Base-by-base conservation (phyloP, 2,329 filamentous ascomycete genomes). In the Lecanicillium sp. region DNA sequence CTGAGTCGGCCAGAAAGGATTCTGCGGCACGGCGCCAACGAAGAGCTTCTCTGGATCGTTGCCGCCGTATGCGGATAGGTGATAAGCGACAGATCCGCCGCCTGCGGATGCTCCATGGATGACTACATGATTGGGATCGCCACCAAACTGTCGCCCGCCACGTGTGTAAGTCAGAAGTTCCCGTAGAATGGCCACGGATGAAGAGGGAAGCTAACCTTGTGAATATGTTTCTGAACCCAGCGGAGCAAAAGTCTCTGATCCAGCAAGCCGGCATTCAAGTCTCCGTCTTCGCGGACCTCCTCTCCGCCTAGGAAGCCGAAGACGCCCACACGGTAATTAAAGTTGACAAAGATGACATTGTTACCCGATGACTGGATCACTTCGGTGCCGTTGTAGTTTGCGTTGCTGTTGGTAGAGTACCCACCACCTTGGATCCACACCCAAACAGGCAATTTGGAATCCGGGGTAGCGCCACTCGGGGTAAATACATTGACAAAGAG, bases 41-140 rank as follows among this genome's bases (percentile, higher is more conserved):
- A 74, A 74, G 17, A 74, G 61, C 4, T 47, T 34, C 15, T 47
- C 44, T 27, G 69, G 64, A 42, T 70, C 53, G 17, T 60, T 62
- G 10, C 65, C 68, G 17, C 61, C 62, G 42, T 69, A 65, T 1
- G 69, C 67, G 1, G 63, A 56, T 3, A 77, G 53, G 40, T 77
- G 74, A 44, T 76, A 60, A 3, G 67, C 65, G 1, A 80, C 74
- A 11, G 74, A 76, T 3, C 72, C 76, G 4, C 65, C 77, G 5
- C 79, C 78, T 2, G 78, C 74, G 3, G 74, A 79, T n/a, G 69
- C 68, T 3, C 78, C 77, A 44, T 78, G 72, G 33, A 82, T 69
- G 0, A 79, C 71, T 20, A 82, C 71, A 45, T 74, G 72, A 17
- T 64, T 51, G 0, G 74, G 71, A 46, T 81, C 69, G 1, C 78